Evolutionary conservation across 371 early-diverging fungal species (phyloP), one percentile per base, ranked within the genome.

Genomic region (Mucor racemosus): DNA sequence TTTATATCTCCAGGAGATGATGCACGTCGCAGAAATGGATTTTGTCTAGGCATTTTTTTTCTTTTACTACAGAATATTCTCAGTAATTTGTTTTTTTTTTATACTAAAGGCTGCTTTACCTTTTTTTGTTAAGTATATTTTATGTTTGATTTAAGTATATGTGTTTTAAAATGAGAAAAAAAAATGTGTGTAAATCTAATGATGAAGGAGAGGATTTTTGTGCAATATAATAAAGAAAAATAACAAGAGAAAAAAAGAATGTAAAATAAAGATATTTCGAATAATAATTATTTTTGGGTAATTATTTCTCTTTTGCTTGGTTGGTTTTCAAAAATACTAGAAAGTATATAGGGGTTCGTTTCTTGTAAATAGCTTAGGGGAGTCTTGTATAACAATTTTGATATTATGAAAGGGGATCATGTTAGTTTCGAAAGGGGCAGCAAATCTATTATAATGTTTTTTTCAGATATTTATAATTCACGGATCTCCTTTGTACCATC

Each of bases 21-120:
- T 31, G 69, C 66, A 53, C 74, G 74, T 40, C 74, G 74, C 60
- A 69, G 64, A 60, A 73, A 73, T 35, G 74, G 74, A 38, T 73
- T 73, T 55, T 50, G 65, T 69, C 70, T 73, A 53, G 70, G 69
- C 74, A 73, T 73, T 15, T 15, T 61, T 34, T 7, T 53, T 19
- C 14, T 6, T 39, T 38, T 56, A 17, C 33, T 15, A 15, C 14
- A 35, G 26, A 5, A 19, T 38, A 17, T 17, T 44, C 0, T 44
- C 5, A 44, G n/a, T 17, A 17, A 4, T n/a, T 17, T n/a, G n/a
- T n/a, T 17, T 17, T 17, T 8, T 44, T 7, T 2, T 15, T n/a
- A 14, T 14, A 14, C 5, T 7, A 46, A 46, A 46, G 6, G 19
- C 7, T 13, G 4, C 4, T 31, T 31, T 53, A 53, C 53, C 53